These are phyloP conservation scores for Coemansia sp. DNA, from an alignment of 192 early-diverging fungal species.

Conservation along the genomic window DNA sequence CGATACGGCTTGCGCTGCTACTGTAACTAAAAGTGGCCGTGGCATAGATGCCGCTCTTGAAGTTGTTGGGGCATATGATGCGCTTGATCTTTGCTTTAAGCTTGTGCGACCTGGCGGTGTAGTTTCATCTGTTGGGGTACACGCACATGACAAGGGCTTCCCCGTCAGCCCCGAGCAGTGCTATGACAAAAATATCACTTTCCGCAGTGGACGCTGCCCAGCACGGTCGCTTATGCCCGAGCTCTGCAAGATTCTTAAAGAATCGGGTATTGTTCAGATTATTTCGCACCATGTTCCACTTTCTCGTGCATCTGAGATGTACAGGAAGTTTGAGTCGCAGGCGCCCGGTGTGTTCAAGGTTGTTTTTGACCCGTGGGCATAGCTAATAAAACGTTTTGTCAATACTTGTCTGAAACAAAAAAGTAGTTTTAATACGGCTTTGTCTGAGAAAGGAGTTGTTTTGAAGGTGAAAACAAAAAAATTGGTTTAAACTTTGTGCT, in stretches of 20 bases:
- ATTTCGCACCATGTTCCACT: slow-evolving; percentile 50
- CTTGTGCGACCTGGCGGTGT: slow-evolving; percentile 55
- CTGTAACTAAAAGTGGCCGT: slow-evolving; percentile 25
- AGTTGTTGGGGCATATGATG: slow-evolving; percentile 51
- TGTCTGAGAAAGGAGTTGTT: too few relatives aligned
- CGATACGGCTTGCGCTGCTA: slow-evolving; percentile 10
- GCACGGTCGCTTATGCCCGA: slow-evolving; percentile 49
- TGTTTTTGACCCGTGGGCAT: slow-evolving; percentile 34
- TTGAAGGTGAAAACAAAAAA: too few relatives aligned
- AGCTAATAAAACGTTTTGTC: background rate
- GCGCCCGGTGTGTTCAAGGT: slow-evolving; percentile 28
- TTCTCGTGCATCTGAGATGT: slow-evolving; percentile 46
- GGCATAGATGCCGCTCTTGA: slow-evolving; percentile 55
- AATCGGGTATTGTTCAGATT: slow-evolving; percentile 40
- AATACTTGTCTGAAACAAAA: too few relatives aligned
- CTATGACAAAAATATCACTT: slow-evolving; percentile 59
- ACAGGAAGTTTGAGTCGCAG: slow-evolving; percentile 48
- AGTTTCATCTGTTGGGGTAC: slow-evolving; percentile 56
- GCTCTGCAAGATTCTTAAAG: slow-evolving; percentile 20
- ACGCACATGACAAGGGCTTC: slow-evolving; percentile 49
- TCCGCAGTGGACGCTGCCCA: slow-evolving; percentile 55
- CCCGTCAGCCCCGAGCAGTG: slow-evolving; percentile 54
- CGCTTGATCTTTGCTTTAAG: slow-evolving; percentile 46
- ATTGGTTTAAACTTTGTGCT: too few relatives aligned
- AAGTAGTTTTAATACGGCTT: too few relatives aligned